A percentile compares a stretch with the other conserved stretches of the same genome.
phyloP scores from a whole-genome alignment of 108 stramenopile species.

The Nitzschia palea region DNA sequence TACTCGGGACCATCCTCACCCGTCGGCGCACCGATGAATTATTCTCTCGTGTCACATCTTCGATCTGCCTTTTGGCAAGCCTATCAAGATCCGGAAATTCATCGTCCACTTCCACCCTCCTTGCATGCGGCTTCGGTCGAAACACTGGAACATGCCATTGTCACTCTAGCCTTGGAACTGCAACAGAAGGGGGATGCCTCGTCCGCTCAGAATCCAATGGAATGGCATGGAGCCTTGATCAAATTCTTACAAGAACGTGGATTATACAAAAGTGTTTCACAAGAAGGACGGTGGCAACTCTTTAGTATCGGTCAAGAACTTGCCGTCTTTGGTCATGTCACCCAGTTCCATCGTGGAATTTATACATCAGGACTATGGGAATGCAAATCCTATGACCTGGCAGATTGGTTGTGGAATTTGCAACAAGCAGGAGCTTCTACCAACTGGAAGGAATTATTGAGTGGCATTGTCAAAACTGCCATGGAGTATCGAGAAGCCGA shows the following conservation, averaged over 20 bases:
- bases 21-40: conserved; percentile 1
- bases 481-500: conserved; percentile 22
- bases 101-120: conserved; percentile 29
- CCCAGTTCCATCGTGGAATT: conserved; percentile 1
- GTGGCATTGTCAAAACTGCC: conserved; percentile 3
- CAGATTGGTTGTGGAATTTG: conserved; percentile 26
- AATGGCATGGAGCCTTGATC: conserved; percentile 43
- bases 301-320: conserved; percentile 52
- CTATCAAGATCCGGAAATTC: conserved; percentile 35
- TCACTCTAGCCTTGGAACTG: conserved; percentile 34
- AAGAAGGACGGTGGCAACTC: conserved; percentile 27
- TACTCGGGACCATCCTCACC: not conserved
- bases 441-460: conserved; percentile 22
- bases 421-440: conserved; percentile 1
- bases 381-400: conserved; percentile 23
- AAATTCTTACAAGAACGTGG: conserved; percentile 36
- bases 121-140: conserved; percentile 20
- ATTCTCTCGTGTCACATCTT: conserved; percentile 26
- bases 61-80: conserved; percentile 42
- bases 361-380: not conserved
- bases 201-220: conserved; percentile 34
- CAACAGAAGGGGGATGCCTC: conserved; percentile 40
- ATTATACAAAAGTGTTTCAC: conserved; percentile 27
- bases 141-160: conserved; percentile 33
- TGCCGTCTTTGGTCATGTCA: conserved; percentile 26